Conservation (phyloP, 2,329 filamentous ascomycete species). For the Alternaria gaisen region DNA sequence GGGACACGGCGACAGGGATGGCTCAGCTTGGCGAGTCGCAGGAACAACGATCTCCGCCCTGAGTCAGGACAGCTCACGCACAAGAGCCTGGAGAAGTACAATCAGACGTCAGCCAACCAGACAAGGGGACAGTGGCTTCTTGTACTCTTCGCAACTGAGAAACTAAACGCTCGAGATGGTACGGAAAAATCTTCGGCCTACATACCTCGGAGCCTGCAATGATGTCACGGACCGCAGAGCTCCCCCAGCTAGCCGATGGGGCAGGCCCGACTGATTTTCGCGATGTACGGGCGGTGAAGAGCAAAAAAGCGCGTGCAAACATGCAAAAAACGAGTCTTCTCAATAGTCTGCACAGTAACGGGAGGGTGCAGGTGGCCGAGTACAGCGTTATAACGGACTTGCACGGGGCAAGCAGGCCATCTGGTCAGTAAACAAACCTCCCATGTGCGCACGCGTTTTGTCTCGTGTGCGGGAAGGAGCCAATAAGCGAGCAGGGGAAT, state of each 20-base stretch:
- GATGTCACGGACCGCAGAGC: constrained; percentile 40
- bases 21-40: constrained; percentile 26
- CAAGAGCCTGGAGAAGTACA: constrained; percentile 11
- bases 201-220: constrained; percentile 38
- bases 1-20: constrained; percentile 26
- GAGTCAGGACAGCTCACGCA: constrained; percentile 18
- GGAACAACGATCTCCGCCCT: constrained; percentile 30
- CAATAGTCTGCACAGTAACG: background rate
- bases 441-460: constrained; percentile 36
- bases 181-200: constrained; percentile 25
- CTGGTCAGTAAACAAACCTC: constrained; percentile 26
- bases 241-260: constrained; percentile 25
- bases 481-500: constrained; percentile 27
- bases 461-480: constrained; percentile 28
- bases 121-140: constrained; percentile 6
- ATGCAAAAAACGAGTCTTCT: background rate
- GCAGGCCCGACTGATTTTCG: constrained; percentile 19
- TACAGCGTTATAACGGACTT: background rate
- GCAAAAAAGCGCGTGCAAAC: constrained; percentile 8
- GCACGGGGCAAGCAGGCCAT: background rate
- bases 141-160: constrained; percentile 1
- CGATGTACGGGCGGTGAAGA: constrained; percentile 10
- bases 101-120: constrained; percentile 13
- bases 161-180: constrained; percentile 6
- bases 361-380: background rate